Conservation (phyloP, 768 basidiomycete species). For the Hygrocybe punicea region DNA sequence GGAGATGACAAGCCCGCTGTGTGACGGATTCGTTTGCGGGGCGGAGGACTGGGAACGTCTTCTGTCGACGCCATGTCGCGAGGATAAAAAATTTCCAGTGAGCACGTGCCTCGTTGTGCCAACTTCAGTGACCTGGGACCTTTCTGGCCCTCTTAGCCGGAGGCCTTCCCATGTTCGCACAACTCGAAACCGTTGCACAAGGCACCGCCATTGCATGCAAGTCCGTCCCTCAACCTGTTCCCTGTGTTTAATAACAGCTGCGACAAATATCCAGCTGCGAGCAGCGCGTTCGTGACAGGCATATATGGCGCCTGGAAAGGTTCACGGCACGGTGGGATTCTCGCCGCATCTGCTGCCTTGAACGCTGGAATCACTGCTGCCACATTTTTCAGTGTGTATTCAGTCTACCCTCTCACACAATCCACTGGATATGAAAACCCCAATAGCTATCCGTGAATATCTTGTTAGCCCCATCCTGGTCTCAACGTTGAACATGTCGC, state of each 20-base stretch:
- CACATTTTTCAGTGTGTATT: constrained; percentile 71
- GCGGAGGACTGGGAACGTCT: background rate
- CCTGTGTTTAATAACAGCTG: constrained; percentile 23
- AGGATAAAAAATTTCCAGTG: too few relatives aligned
- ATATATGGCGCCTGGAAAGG: constrained; percentile 45
- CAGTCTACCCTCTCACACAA: background rate
- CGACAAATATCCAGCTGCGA: constrained; percentile 43
- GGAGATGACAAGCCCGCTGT: background rate
- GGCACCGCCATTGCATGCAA: constrained; percentile 72
- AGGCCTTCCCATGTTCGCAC: too few relatives aligned
- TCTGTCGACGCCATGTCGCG: background rate
- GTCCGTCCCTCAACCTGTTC: constrained; percentile 53
- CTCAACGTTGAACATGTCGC: too few relatives aligned
- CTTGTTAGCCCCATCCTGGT: constrained; percentile 62
- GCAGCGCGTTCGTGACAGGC: constrained; percentile 52
- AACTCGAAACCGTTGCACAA: constrained; percentile 50
- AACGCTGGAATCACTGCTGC: constrained; percentile 71
- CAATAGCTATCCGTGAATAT: constrained; percentile 70
- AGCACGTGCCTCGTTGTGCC: too few relatives aligned
- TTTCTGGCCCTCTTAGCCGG: too few relatives aligned
- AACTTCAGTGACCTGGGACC: too few relatives aligned
- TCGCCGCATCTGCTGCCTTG: constrained; percentile 59
- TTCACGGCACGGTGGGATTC: constrained; percentile 40
- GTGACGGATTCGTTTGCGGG: constrained; percentile 6
- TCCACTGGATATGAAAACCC: constrained; percentile 1